These are phyloP conservation scores for Hyaloperonospora arabidopsidis DNA, from an alignment of 352 stramenopile genomes.

Conservation along the genomic window DNA sequence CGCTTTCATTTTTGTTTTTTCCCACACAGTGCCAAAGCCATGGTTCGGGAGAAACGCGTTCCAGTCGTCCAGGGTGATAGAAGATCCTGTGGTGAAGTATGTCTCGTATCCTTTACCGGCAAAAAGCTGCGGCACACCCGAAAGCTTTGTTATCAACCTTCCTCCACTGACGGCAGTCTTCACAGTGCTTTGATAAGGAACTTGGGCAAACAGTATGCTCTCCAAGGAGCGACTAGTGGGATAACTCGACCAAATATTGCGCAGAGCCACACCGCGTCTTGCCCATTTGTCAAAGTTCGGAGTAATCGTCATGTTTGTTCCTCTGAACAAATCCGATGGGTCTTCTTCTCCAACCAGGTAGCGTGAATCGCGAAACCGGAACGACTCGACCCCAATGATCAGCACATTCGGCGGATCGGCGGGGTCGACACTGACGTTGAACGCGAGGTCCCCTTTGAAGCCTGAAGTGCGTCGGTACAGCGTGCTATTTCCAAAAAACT, in stretches of 20 bases:
- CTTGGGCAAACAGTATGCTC: slow-evolving; percentile 51
- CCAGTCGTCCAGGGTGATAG: slow-evolving; percentile 33
- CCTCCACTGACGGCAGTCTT: slow-evolving; percentile 38
- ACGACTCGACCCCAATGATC: slow-evolving; percentile 45
- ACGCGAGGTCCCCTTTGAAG: slow-evolving; percentile 17
- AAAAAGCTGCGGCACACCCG: slow-evolving; percentile 38
- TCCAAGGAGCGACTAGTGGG: slow-evolving; percentile 65
- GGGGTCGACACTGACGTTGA: slow-evolving; percentile 11
- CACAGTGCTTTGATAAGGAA: slow-evolving; percentile 53
- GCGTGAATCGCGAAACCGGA: slow-evolving; percentile 43
- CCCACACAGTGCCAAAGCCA: slow-evolving; percentile 29
- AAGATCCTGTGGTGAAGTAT: slow-evolving; percentile 29
- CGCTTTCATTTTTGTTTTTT: slow-evolving; percentile 22
- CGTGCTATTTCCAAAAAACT: slow-evolving; percentile 19
- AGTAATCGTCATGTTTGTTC: slow-evolving; percentile 33
- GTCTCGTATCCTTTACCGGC: slow-evolving; percentile 38
- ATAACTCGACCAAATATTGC: slow-evolving; percentile 60
- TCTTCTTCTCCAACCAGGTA: slow-evolving; percentile 40
- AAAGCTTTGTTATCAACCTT: slow-evolving; percentile 17
- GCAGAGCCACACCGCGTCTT: slow-evolving; percentile 36
- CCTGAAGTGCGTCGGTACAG: slow-evolving; percentile 20
- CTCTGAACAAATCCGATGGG: slow-evolving; percentile 27
- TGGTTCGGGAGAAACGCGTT: slow-evolving; percentile 30
- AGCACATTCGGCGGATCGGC: slow-evolving; percentile 42
- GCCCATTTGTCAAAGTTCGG: slow-evolving; percentile 59